These are phyloP conservation scores for Liquidambar formosana DNA, from an alignment of 164 flowering plant genomes.

Conservation along the genomic window DNA sequence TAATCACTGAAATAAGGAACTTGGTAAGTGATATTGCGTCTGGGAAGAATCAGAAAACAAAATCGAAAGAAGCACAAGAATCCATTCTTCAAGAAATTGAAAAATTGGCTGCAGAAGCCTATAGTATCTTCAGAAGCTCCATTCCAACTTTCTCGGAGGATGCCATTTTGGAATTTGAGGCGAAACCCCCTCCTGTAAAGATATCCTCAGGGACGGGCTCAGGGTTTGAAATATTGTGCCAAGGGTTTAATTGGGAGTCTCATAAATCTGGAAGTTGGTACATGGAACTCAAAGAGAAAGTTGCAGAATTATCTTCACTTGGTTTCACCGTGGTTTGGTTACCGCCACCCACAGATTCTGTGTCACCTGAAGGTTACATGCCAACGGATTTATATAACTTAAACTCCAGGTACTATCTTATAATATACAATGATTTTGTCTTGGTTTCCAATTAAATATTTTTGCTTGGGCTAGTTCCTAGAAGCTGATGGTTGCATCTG, in stretches of 20 bases:
- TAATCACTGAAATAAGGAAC: constrained; percentile 75
- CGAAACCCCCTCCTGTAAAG: constrained; percentile 42
- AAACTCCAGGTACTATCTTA: constrained; percentile 74
- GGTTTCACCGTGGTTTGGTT: constrained; percentile 89
- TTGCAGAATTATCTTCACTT: constrained; percentile 65
- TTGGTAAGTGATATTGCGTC: constrained; percentile 78
- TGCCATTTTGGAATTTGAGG: constrained; percentile 40
- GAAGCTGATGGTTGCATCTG: background rate
- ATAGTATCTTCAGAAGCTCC: constrained; percentile 82
- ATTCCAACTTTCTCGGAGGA: constrained; percentile 53
- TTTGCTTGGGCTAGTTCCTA: background rate
- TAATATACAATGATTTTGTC: background rate
- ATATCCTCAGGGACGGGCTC: constrained; percentile 82
- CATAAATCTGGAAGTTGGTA: constrained; percentile 96
- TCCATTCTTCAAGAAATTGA: constrained; percentile 91
- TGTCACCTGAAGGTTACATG: constrained; percentile 99
- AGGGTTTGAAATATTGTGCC: constrained; percentile 91
- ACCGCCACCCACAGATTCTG: constrained; percentile 98
- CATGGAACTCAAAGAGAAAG: constrained; percentile 69
- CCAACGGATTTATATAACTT: constrained; percentile 89
- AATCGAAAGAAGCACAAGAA: constrained; percentile 64
- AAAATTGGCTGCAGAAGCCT: constrained; percentile 98
- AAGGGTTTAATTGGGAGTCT: constrained; percentile 99
- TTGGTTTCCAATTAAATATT: background rate
- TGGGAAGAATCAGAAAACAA: constrained; percentile 51